Evolutionary conservation across 1,284 basidiomycete genomes (phyloP).

Genomic region (Gymnopus androsaceus): DNA sequence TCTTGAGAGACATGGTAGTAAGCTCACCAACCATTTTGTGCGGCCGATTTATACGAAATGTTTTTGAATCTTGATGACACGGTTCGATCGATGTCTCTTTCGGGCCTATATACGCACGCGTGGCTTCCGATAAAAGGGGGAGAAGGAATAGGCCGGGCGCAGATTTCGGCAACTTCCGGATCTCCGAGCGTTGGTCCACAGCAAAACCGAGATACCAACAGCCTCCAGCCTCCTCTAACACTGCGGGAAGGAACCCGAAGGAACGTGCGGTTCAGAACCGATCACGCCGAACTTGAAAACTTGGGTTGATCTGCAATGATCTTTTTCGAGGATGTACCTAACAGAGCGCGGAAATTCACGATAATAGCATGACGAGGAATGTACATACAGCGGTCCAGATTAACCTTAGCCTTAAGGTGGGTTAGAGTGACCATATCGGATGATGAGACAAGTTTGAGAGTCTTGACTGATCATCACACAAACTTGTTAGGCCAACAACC

Average conservation of each 20-base stretch:
- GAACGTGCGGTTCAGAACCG: conserved; percentile 7
- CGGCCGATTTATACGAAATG: conserved; percentile 21
- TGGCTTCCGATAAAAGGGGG: conserved; percentile 3
- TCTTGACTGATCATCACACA: too few relatives aligned
- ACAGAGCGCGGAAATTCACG: too few relatives aligned
- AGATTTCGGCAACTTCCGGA: conserved; percentile 28
- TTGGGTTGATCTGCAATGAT: too few relatives aligned
- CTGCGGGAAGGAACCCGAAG: conserved; percentile 1
- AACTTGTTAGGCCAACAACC: too few relatives aligned
- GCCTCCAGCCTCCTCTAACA: background rate
- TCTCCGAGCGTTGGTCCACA: background rate
- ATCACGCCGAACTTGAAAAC: background rate
- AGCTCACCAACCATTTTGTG: conserved; percentile 28
- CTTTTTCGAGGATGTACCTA: too few relatives aligned
- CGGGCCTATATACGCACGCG: background rate
- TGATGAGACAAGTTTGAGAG: too few relatives aligned
- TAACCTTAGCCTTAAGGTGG: too few relatives aligned
- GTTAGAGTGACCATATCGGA: too few relatives aligned
- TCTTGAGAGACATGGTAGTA: conserved; percentile 15
- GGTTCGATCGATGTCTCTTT: conserved; percentile 15
- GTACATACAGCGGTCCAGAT: too few relatives aligned
- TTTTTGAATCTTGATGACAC: conserved; percentile 12
- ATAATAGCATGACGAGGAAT: too few relatives aligned
- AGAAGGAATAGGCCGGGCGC: background rate
- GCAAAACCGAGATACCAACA: background rate